These are phyloP conservation scores for Trypanosoma rangeli DNA, from an alignment of 208 protist species.

Conservation along the genomic window DNA sequence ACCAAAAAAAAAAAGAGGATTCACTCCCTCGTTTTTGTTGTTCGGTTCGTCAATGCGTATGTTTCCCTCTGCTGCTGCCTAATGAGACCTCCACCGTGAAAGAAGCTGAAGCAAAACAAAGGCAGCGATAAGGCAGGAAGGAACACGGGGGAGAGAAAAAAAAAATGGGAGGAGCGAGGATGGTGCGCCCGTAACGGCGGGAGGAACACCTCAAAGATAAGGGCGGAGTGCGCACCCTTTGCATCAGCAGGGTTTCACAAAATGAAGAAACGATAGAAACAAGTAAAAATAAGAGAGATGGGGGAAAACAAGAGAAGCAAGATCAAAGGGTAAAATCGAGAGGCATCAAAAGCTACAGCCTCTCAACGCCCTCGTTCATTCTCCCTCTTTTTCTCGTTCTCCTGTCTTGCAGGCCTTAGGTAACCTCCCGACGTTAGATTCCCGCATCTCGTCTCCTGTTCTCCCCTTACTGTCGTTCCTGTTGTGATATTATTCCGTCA, in stretches of 20 bases:
- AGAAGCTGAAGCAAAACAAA: conserved; percentile 2
- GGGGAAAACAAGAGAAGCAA: background rate
- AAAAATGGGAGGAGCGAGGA: conserved; percentile 1
- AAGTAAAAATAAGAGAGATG: conserved; percentile 1
- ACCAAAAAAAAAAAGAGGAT: conserved; percentile 1
- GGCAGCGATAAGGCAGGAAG: conserved; percentile 13
- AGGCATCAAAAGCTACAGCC: background rate
- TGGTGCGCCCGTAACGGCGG: background rate
- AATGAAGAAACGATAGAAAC: background rate
- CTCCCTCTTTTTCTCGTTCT: background rate
- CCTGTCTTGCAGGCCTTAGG: conserved; percentile 7
- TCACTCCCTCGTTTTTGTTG: background rate
- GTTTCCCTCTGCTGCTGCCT: background rate
- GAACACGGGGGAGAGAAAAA: conserved; percentile 9
- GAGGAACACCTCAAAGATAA: background rate
- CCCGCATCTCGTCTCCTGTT: background rate
- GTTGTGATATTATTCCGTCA: background rate
- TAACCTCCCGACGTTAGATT: background rate
- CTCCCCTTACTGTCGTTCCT: conserved; percentile 9
- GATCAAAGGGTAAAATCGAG: background rate
- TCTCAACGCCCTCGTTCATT: background rate
- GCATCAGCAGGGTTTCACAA: background rate
- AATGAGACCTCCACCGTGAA: background rate
- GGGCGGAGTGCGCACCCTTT: background rate
- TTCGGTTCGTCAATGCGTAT: background rate